Evolutionary conservation across 768 basidiomycete species (phyloP), one percentile per base, ranked within the genome.

Genomic region (Suillus luteus): DNA sequence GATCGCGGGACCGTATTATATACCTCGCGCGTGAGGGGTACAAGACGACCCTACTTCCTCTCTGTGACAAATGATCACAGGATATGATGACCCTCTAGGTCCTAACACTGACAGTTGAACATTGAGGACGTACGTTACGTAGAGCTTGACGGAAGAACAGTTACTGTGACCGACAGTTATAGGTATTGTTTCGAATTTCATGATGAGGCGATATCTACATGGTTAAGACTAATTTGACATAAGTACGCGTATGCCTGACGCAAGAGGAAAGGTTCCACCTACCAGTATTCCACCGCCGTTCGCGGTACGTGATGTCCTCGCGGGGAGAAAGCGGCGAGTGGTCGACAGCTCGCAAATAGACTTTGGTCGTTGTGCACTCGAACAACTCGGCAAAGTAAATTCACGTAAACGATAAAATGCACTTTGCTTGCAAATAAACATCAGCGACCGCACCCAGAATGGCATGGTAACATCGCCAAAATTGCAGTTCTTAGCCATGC

Each of bases 11-110:
- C 27, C 15, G 3, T 33, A n/a, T n/a, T 54, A 54, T 54, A 54
- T 33, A 54, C 52, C 52, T 54, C 12, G 5, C 31, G 31, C 19
- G 5, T 35, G 33, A 54, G 33, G 33, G 11, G 52, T 35, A 17
- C 11, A 6, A n/a, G 31, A 35, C 19, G 52, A 33, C 19, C 27
- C 11, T 33, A 33, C 52, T 1, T 33, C 11, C 10, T 33, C 10
- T 52, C 31, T 11, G 31, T 52, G 31, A 52, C 52, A 54, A 19
- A 9, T 33, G 10, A 54, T 54, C 52, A 52, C 52, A 54, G 52
- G 52, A 54, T 9, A 33, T 33, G 17, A 54, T 12, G 31, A 52
- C 51, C 51, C 27, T 52, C 51, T 31, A 15, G 27, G 15, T 27
- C 27, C 17, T 19, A 5, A 31, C 15, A 17, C 51, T 31, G 51